Evolutionary conservation across 2,329 filamentous ascomycete species (phyloP), one percentile per base, ranked within the genome.

Genomic region (Mycocentrospora acerina): DNA sequence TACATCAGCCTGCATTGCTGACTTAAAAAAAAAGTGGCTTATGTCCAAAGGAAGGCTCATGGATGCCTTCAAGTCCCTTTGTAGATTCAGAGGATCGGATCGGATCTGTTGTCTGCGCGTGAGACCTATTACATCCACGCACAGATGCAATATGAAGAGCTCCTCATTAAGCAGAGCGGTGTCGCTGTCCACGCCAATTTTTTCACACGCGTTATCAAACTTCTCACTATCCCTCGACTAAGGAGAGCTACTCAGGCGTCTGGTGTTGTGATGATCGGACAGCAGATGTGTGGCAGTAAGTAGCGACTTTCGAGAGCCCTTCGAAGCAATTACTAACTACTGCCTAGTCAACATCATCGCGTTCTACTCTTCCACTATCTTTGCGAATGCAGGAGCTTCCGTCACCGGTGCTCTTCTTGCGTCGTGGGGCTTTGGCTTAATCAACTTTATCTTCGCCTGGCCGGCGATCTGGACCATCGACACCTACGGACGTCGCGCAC

Each of bases 381-480:
- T 90, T 57, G 91, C 88, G 0, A 35, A 48, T n/a, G 52, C 45
- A 8, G 51, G 51, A 16, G 53, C 51, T 18, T 44, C 42, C n/a
- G 34, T 43, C 12, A 43, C 35, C 10, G 37, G 53, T 15, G 48
- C 51, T 3, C 35, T 57, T 12, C 36, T 42, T 33, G 53, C 40
- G 37, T 69, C 15, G 16, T 45, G 36, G 8, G 50, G 35, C 6
- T 50, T 46, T 32, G 46, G 38, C 11, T 44, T 47, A 4, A 35
- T 50, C 17, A 50, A 46, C 15, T 46, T 49, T 13, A 35, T 45
- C 14, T 47, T 47, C 22, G 45, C 48, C 14, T 70, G 87, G 15
- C 70, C 81, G 30, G 88, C 88, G 9, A 78, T 94, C 40, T 71
- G 82, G 16, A 73, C 88, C n/a, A 89, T 94, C 48, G 89, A 94